Percentiles rank a stretch among this genome's conserved stretches.
Conservation (phyloP, 2,329 filamentous ascomycete genomes). For the Myrmaecium sp. region DNA sequence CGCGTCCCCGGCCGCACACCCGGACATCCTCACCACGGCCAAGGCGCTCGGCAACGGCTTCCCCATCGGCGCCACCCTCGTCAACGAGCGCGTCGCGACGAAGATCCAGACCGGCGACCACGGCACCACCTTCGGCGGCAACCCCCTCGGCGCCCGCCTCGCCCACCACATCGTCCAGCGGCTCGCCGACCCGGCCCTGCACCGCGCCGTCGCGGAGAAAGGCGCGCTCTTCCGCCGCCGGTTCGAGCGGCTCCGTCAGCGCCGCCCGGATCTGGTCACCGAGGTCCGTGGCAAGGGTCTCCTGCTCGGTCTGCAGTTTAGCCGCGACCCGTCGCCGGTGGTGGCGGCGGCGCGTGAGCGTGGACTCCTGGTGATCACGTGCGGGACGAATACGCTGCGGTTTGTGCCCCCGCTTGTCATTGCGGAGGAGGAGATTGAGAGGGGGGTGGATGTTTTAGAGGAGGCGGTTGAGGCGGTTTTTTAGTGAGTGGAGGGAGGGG, state of each 20-base stretch:
- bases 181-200: constrained; percentile 53
- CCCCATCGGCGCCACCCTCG: constrained; percentile 72
- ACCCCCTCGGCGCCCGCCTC: constrained; percentile 68
- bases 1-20: constrained; percentile 65
- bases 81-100: constrained; percentile 48
- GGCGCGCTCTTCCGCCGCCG: constrained; percentile 40
- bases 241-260: constrained; percentile 38
- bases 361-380: constrained; percentile 79
- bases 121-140: constrained; percentile 87
- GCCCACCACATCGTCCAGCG: constrained; percentile 73
- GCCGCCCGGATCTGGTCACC: constrained; percentile 53
- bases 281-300: constrained; percentile 73
- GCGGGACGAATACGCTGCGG: constrained; percentile 76
- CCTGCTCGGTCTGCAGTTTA: constrained; percentile 74
- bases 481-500: constrained; percentile 13
- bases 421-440: constrained; percentile 60
- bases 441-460: constrained; percentile 60
- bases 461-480: constrained; percentile 44
- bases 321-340: constrained; percentile 52
- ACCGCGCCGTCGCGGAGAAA: constrained; percentile 53
- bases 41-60: constrained; percentile 96
- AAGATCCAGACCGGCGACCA: constrained; percentile 66
- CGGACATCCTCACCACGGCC: constrained; percentile 83
- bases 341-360: constrained; percentile 75
- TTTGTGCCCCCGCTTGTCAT: constrained; percentile 83